Percentiles rank a stretch among this genome's conserved stretches.
These are phyloP conservation scores for Dothistroma pini DNA, from an alignment of 2,329 filamentous ascomycete species.

Conservation along the genomic window DNA sequence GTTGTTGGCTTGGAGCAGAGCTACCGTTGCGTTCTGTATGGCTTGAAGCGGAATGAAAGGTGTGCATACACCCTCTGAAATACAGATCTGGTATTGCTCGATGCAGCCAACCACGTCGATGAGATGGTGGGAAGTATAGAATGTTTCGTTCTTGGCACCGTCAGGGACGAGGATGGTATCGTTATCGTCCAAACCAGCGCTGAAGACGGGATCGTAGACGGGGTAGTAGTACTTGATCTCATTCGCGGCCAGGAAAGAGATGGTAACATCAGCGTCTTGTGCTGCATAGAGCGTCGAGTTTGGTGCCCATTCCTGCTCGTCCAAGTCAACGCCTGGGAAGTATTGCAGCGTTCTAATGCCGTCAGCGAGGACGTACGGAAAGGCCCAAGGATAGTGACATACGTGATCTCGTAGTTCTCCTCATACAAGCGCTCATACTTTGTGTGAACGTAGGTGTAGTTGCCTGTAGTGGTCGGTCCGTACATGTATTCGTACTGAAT, in stretches of 20 bases:
- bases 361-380: not conserved
- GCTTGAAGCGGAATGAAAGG: not conserved
- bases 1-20: not conserved
- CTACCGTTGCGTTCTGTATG: not conserved
- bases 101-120: not conserved
- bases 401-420: not conserved
- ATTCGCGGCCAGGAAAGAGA: not conserved
- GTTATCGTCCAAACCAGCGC: not conserved
- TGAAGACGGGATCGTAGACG: slow-evolving; percentile 4
- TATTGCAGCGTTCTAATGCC: not conserved
- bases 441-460: not conserved
- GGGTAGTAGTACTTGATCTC: not conserved
- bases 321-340: not conserved
- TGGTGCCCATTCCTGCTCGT: not conserved
- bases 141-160: not conserved
- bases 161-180: not conserved
- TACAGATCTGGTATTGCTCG: slow-evolving; percentile 2
- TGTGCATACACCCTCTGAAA: not conserved
- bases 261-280: slow-evolving; percentile 1
- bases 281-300: slow-evolving; percentile 2
- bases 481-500: not conserved
- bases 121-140: not conserved
- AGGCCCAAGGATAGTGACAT: not conserved
- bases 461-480: not conserved
- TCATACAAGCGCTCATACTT: not conserved